Evolutionary conservation across 805 yeast genomes (phyloP), one percentile per base, ranked within the genome.

Genomic region (Candida silvicultrix): DNA sequence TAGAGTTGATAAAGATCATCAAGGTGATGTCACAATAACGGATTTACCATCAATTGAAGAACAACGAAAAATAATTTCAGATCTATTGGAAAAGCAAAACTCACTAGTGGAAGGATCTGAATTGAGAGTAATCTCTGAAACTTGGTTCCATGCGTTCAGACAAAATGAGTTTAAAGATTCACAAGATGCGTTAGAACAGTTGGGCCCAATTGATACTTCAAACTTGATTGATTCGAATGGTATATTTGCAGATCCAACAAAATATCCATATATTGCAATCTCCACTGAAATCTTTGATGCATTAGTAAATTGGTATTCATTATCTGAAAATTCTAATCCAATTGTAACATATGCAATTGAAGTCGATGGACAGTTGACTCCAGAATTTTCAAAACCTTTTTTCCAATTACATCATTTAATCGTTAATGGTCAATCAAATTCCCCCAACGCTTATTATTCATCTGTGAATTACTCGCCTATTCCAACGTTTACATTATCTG

Each of bases 231-330:
- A 71, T 47, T 66, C 63, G 15, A 62, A 64, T 39, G 80, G 80
- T 2, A 62, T 70, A 32, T 68, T 79, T 48, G 65, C 69, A 32
- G 68, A 66, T 37, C 53, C 56, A 50, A 42, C 50, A 19, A 28
- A 45, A 16, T 41, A 54, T 42, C 64, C 70, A 14, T 55, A 69
- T 47, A 34, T 63, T 44, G 56, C 69, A 0, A 62, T 83, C 0
- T 64, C 77, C 0, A 73, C 73, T 7, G 60, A 65, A 5, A 68
- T 75, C 2, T 82, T 77, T 52, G 55, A 67, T 3, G 56, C 67
- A 47, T 59, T 83, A 10, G 61, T 58, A 1, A 66, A 68, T 29
- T 77, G 84, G 81, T 82, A 80, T 59, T 85, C 85, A 0, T 43
- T 76, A 20, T 56, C 62, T 1, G 70, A 72, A 1, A 58, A 56